A percentile compares a stretch with the other conserved stretches of the same genome.
phyloP scores from a whole-genome alignment of 2,329 filamentous ascomycete species.

The Metarhizium guizhouense region DNA sequence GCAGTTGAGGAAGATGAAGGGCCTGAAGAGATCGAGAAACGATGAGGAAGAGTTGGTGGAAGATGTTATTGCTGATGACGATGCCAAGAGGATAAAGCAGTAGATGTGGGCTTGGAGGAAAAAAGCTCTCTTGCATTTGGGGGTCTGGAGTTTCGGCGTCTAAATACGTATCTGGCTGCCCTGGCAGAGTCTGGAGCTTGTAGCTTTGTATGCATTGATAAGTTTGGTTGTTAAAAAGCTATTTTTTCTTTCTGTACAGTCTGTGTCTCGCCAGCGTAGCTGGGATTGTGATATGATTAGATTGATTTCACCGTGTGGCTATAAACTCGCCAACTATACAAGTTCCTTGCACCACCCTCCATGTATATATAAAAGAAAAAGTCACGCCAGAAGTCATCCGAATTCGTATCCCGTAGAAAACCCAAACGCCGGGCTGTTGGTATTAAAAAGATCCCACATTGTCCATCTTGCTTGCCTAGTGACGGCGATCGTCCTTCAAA shows the following conservation, averaged over 20 bases:
- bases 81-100: conserved; percentile 28
- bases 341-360: background rate
- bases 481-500: background rate
- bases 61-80: conserved; percentile 29
- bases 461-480: background rate
- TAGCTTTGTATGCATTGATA: background rate
- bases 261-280: background rate
- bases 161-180: background rate
- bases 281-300: background rate
- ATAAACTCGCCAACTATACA: background rate
- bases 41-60: conserved; percentile 41
- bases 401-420: background rate
- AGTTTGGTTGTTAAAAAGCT: background rate
- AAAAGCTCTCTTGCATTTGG: background rate
- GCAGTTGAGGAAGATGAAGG: conserved; percentile 99
- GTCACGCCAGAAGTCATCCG: background rate
- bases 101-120: conserved; percentile 6
- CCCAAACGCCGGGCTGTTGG: background rate
- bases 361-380: background rate
- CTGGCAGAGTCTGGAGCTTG: background rate
- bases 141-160: background rate
- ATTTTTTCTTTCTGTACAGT: background rate
- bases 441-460: background rate
- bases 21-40: conserved; percentile 74
- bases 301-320: background rate